Conservation (phyloP, 441 rosid species). For the Euphorbia celastroides region DNA sequence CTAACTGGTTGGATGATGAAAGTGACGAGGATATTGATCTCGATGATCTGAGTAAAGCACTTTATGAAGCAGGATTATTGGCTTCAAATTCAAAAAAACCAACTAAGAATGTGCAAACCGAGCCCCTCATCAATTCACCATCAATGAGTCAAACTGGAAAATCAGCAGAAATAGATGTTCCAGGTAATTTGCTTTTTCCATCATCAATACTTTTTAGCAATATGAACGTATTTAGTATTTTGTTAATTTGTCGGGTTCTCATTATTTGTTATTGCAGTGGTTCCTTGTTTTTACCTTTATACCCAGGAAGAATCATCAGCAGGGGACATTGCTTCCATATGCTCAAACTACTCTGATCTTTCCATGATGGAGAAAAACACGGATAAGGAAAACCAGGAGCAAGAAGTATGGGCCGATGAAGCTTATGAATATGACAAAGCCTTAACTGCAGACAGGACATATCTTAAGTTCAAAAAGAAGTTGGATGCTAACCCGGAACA, state of each 20-base stretch:
- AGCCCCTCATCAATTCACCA: constrained; percentile 26
- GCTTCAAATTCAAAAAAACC: constrained; percentile 45
- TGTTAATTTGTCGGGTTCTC: neutral
- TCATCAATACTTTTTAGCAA: neutral
- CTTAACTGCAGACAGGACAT: constrained; percentile 69
- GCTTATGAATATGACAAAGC: constrained; percentile 79
- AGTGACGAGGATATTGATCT: constrained; percentile 61
- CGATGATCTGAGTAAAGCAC: constrained; percentile 56
- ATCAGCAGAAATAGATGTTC: constrained; percentile 25
- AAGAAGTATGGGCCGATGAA: constrained; percentile 65
- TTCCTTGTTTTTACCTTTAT: constrained; percentile 90
- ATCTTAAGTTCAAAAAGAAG: constrained; percentile 78
- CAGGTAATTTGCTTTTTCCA: constrained; percentile 27
- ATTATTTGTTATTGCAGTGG: constrained; percentile 30
- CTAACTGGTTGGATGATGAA: constrained; percentile 51
- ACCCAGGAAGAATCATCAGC: constrained; percentile 39
- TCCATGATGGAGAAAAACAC: constrained; percentile 41
- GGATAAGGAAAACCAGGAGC: constrained; percentile 33
- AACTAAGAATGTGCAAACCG: constrained; percentile 21
- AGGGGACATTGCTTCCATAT: constrained; percentile 33
- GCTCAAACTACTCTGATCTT: constrained; percentile 36
- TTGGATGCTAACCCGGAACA: constrained; percentile 77
- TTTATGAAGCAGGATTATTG: constrained; percentile 47
- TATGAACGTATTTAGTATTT: neutral
- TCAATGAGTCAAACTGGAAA: constrained; percentile 24